Evolutionary conservation across 768 basidiomycete genomes (phyloP).

Genomic region (Mycena alexandri): DNA sequence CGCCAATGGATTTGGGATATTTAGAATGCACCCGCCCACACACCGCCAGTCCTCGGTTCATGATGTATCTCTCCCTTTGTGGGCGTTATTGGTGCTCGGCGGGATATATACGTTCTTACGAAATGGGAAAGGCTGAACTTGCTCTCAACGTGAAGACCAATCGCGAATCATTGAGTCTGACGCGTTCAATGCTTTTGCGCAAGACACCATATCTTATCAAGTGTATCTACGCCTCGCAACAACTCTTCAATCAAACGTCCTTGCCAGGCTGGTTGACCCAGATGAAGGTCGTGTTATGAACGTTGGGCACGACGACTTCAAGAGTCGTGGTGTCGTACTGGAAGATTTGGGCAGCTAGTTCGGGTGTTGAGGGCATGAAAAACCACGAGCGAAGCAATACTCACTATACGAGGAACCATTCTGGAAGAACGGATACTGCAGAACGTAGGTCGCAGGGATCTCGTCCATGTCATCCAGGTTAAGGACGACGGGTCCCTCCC

Average conservation of each 20-base stretch:
- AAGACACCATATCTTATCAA: no score
- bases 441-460: conserved; percentile 30
- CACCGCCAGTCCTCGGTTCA: no score
- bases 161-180: no score
- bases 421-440: conserved; percentile 35
- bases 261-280: conserved; percentile 31
- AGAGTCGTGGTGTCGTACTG: conserved; percentile 29
- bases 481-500: conserved; percentile 31
- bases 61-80: no score
- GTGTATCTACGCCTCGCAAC: no score
- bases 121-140: no score
- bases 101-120: no score
- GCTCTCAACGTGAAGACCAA: no score
- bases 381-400: background rate
- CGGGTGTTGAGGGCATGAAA: background rate
- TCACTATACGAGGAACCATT: conserved; percentile 30
- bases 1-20: no score
- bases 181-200: no score
- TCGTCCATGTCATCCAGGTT: conserved; percentile 26
- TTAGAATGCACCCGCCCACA: no score
- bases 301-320: conserved; percentile 23
- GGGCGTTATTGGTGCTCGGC: no score
- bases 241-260: conserved; percentile 15
- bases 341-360: conserved; percentile 29
- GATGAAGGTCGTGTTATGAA: conserved; percentile 27